phyloP scores from a whole-genome alignment of 208 protist species.

The Leishmania amazonensis region DNA sequence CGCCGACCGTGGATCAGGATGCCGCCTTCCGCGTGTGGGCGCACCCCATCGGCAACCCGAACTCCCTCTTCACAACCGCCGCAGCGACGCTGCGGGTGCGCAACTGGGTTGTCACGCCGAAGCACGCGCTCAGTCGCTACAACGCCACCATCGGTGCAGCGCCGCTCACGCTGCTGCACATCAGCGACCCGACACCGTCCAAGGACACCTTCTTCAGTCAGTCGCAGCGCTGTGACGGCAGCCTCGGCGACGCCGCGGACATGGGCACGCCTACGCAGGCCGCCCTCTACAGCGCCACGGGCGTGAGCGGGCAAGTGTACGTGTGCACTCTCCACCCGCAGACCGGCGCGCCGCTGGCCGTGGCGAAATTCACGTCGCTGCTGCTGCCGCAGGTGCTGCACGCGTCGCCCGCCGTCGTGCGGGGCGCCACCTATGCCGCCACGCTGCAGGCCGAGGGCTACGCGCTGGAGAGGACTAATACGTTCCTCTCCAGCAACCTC shows the following conservation, averaged over 20 bases:
- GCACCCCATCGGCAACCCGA: slow-evolving; percentile 17
- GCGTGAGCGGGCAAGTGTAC: slow-evolving; percentile 43
- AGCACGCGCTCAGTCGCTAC: slow-evolving; percentile 31
- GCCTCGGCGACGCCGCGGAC: slow-evolving; percentile 27
- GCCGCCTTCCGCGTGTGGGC: slow-evolving; percentile 57
- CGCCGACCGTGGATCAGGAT: slow-evolving; percentile 30
- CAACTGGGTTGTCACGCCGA: slow-evolving; percentile 34
- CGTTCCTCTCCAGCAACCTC: slow-evolving; percentile 9
- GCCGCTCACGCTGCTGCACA: slow-evolving; percentile 20
- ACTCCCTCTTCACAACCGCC: slow-evolving; percentile 40
- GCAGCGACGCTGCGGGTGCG: slow-evolving; percentile 38
- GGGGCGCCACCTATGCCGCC: slow-evolving; percentile 37
- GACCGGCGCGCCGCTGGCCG: slow-evolving; percentile 17
- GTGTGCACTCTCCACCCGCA: slow-evolving; percentile 37
- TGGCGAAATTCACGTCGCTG: slow-evolving; percentile 46
- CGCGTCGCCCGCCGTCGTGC: slow-evolving; percentile 42
- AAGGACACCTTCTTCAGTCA: slow-evolving; percentile 45
- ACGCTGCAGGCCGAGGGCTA: slow-evolving; percentile 9
- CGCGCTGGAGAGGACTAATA: neutral
- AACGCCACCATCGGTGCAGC: slow-evolving; percentile 19
- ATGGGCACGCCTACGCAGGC: slow-evolving; percentile 26
- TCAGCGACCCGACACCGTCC: slow-evolving; percentile 40
- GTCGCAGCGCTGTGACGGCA: slow-evolving; percentile 25
- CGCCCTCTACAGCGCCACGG: slow-evolving; percentile 29
- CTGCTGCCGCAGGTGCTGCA: slow-evolving; percentile 35